phyloP scores from a whole-genome alignment of 2,329 filamentous ascomycete genomes.

The Plectosphaerella sp. region DNA sequence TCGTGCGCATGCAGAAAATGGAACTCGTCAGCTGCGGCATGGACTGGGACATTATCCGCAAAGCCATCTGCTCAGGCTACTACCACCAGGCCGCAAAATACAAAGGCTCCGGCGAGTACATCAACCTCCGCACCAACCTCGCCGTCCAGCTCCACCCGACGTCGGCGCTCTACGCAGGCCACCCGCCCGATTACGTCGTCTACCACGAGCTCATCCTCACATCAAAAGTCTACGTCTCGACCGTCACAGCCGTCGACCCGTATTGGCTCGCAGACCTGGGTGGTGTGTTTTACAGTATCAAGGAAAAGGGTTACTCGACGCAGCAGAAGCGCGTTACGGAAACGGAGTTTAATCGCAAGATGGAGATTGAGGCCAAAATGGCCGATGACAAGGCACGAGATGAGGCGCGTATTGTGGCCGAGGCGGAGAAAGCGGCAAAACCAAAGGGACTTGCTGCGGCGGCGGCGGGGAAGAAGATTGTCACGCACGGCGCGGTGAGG shows the following conservation, averaged over 20 bases:
- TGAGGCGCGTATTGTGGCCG: constrained; percentile 48
- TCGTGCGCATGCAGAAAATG: constrained; percentile 94
- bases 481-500: constrained; percentile 58
- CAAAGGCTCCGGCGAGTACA: constrained; percentile 94
- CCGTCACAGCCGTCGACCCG: constrained; percentile 91
- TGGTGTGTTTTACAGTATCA: constrained; percentile 94
- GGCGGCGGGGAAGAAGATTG: constrained; percentile 46
- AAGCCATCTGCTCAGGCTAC: constrained; percentile 96
- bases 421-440: constrained; percentile 41
- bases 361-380: constrained; percentile 93
- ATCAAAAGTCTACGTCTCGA: constrained; percentile 96
- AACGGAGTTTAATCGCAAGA: constrained; percentile 84
- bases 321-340: constrained; percentile 84
- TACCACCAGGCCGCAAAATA: constrained; percentile 97
- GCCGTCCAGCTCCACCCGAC: constrained; percentile 94
- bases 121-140: constrained; percentile 92
- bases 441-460: constrained; percentile 25
- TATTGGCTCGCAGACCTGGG: constrained; percentile 96
- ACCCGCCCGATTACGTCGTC: constrained; percentile 93
- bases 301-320: constrained; percentile 93
- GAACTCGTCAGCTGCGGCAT: constrained; percentile 81
- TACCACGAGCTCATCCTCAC: constrained; percentile 98
- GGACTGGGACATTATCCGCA: constrained; percentile 93
- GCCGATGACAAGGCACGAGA: constrained; percentile 73
- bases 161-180: constrained; percentile 87